Conservation (phyloP, 495 filamentous ascomycete species). For the Penicillium nucicola region DNA sequence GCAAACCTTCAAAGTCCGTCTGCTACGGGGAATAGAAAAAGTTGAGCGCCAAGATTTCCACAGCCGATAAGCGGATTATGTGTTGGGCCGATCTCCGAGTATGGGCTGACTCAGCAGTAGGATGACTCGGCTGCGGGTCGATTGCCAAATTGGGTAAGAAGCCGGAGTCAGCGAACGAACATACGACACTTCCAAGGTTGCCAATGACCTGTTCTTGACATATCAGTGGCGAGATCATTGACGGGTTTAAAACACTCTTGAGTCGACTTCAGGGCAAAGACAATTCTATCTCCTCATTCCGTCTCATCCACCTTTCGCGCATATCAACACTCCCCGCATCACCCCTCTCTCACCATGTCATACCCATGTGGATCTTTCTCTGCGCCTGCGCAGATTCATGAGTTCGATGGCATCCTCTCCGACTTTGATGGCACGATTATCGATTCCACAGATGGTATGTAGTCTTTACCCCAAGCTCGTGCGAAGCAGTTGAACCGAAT, state of each 20-base stretch:
- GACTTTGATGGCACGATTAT: slow-evolving; percentile 77
- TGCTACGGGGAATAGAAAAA: slow-evolving; percentile 22
- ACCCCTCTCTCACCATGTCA: slow-evolving; percentile 33
- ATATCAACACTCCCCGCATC: slow-evolving; percentile 5
- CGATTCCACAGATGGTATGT: slow-evolving; percentile 43
- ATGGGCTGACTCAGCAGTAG: too few relatives aligned
- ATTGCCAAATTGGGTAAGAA: slow-evolving; percentile 9
- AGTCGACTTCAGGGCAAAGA: too few relatives aligned
- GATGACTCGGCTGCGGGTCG: slow-evolving; percentile 11
- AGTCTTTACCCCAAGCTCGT: neutral
- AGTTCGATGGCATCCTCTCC: slow-evolving; percentile 79
- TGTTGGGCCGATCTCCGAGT: slow-evolving; percentile 39
- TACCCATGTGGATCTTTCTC: slow-evolving; percentile 47
- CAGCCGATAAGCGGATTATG: slow-evolving; percentile 41
- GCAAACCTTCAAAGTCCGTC: slow-evolving; percentile 9
- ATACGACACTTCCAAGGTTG: neutral
- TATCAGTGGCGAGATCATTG: too few relatives aligned
- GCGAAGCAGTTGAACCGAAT: neutral
- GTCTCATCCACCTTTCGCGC: neutral
- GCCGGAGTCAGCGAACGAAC: neutral
- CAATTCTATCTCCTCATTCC: neutral
- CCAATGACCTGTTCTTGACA: too few relatives aligned
- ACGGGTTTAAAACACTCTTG: too few relatives aligned
- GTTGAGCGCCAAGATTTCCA: slow-evolving; percentile 39
- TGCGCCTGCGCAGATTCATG: slow-evolving; percentile 53